Conservation (phyloP, 2,329 filamentous ascomycete species). For the Zelopaecilomyces penicillatus region DNA sequence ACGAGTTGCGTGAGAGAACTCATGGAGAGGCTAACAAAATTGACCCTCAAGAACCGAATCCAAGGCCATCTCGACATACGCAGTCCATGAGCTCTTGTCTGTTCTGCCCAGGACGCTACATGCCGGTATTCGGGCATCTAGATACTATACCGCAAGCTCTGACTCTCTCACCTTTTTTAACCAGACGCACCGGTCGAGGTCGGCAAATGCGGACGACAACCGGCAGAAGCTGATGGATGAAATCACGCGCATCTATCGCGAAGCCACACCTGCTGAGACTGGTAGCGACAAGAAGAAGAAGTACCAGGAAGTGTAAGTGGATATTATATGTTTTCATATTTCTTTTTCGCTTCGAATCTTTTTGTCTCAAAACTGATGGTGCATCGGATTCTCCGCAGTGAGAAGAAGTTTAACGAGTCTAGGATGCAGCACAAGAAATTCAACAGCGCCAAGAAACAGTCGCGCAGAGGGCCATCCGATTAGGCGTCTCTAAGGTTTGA, state of each 20-base stretch:
- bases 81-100: constrained; percentile 36
- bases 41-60: constrained; percentile 43
- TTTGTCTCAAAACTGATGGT: no score
- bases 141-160: constrained; percentile 43
- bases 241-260: constrained; percentile 37
- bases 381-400: constrained; percentile 24
- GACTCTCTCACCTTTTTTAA: constrained; percentile 48
- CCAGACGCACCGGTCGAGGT: constrained; percentile 44
- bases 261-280: constrained; percentile 38
- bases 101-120: constrained; percentile 41
- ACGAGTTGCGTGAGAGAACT: no score
- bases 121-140: constrained; percentile 38
- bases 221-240: constrained; percentile 40
- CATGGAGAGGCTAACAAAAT: constrained; percentile 31
- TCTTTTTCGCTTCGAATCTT: constrained; percentile 1
- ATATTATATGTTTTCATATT: neutral
- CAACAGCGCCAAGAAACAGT: constrained; percentile 42
- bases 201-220: constrained; percentile 46
- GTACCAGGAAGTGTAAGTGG: constrained; percentile 36
- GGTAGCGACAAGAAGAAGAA: constrained; percentile 40
- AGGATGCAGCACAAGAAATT: constrained; percentile 42
- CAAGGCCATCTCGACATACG: constrained; percentile 48
- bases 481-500: constrained; percentile 8
- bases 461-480: constrained; percentile 28
- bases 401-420: constrained; percentile 36